Evolutionary conservation across 345 rosid species (phyloP), one percentile per base, ranked within the genome.

Genomic region (Geranium brycei): DNA sequence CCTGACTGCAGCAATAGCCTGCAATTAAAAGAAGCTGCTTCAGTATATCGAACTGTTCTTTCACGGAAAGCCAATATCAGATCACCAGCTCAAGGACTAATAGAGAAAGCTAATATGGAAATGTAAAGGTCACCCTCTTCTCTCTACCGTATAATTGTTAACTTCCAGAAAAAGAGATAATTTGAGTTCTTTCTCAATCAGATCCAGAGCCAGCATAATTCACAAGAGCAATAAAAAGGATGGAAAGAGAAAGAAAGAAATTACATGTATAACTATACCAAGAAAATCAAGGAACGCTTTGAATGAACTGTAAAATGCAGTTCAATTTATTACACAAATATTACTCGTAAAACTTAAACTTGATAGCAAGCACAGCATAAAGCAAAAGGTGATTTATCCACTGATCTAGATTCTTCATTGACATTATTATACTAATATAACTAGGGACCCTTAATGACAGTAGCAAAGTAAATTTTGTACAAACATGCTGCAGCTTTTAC

Each of bases 1-100:
- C 77, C 93, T 81, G 68, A 92, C 96, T 63, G 87, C 81, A 23
- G 95, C 97, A 71, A 95, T 85, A 65, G 93, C 99, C 99, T 95
- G 77, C 55, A 77, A 74, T 31, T 16, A 58, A 76, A 59, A 55
- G 23, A 67, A 58, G 47, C 62, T 72, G 63, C 62, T 64, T 73
- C 31, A 76, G 69, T 65, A 63, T 53, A 59, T 69, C 56, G 19
- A 13, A 47, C 10, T 11, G 53, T 47, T 47, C 15, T 47, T 47
- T 47, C 53, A 47, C 53, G 7, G 11, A 47, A 47, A 47, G 53
- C 53, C 12, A 47, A 47, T 47, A 47, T 8, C 53, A 47, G 53
- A 47, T 13, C 14, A 47, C 53, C 15, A 47, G 11, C 13, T 47
- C 53, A 47, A 47, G 53, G 53, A 47, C 53, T 3, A 47, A 47